phyloP scores from a whole-genome alignment of 2,329 filamentous ascomycete genomes.

The Alternaria ventricosa region DNA sequence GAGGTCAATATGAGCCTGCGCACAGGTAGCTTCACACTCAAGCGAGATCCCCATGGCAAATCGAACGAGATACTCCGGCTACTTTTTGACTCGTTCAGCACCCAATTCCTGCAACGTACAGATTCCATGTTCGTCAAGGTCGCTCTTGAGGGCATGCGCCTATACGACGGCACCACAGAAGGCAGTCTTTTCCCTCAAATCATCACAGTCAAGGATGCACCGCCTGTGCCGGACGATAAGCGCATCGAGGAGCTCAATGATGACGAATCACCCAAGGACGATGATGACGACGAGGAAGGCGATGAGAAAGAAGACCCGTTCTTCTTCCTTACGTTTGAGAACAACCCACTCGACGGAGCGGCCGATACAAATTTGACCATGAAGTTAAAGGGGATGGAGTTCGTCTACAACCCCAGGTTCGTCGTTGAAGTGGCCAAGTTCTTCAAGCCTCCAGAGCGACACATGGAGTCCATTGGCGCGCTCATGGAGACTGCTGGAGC shows the following conservation, averaged over 20 bases:
- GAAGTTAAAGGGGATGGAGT: slow-evolving; percentile 92
- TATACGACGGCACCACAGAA: slow-evolving; percentile 94
- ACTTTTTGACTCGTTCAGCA: slow-evolving; percentile 93
- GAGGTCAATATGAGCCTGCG: slow-evolving; percentile 92
- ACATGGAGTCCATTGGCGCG: slow-evolving; percentile 98
- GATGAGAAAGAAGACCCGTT: slow-evolving; percentile 73
- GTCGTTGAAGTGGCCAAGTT: slow-evolving; percentile 91
- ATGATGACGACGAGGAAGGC: slow-evolving; percentile 52
- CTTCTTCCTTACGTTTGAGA: slow-evolving; percentile 90
- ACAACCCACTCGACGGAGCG: slow-evolving; percentile 90
- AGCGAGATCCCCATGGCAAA: slow-evolving; percentile 80
- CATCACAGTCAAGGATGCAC: slow-evolving; percentile 90
- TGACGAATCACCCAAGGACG: slow-evolving; percentile 54
- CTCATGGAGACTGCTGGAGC: slow-evolving; percentile 95
- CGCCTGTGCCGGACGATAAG: slow-evolving; percentile 60
- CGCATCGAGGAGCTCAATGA: slow-evolving; percentile 58
- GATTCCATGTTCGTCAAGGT: slow-evolving; percentile 90
- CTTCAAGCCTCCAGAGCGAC: slow-evolving; percentile 93
- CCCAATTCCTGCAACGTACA: slow-evolving; percentile 85
- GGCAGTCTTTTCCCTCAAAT: slow-evolving; percentile 94
- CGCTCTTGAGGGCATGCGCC: slow-evolving; percentile 87
- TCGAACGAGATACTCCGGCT: slow-evolving; percentile 83
- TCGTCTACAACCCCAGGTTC: slow-evolving; percentile 96
- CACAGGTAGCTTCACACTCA: slow-evolving; percentile 94
- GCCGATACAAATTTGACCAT: slow-evolving; percentile 89